These are phyloP conservation scores for Myriosclerotinia curreyana DNA, from an alignment of 2,329 filamentous ascomycete species.

Conservation along the genomic window DNA sequence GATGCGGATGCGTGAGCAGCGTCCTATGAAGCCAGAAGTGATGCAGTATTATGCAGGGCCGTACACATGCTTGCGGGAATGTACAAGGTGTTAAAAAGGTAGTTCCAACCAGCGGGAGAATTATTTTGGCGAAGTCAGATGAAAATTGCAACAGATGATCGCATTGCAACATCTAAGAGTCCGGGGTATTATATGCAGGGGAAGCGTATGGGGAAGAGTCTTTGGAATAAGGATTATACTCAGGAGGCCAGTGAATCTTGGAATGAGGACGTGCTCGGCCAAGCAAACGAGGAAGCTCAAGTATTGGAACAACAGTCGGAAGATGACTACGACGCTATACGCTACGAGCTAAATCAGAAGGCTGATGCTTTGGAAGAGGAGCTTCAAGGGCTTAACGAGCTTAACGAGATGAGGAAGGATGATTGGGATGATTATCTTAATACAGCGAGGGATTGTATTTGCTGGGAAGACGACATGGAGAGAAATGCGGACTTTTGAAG, in stretches of 20 bases:
- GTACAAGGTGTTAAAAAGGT: too few species aligned
- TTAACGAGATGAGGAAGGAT: not conserved
- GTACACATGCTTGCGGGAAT: not conserved
- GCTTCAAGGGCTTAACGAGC: too few species aligned
- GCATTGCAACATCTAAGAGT: constrained; percentile 29
- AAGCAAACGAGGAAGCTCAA: too few species aligned
- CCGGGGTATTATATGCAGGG: constrained; percentile 26
- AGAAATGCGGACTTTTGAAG: not conserved
- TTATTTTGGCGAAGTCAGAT: constrained; percentile 24
- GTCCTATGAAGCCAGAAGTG: not conserved
- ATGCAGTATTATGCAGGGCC: not conserved
- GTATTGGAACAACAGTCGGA: too few species aligned
- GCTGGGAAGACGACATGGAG: not conserved
- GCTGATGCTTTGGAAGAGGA: not conserved
- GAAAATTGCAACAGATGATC: constrained; percentile 22
- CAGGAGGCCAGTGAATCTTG: not conserved
- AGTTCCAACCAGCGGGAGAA: not conserved
- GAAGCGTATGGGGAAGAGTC: too few species aligned
- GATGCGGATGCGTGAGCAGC: too few species aligned
- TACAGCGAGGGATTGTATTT: not conserved
- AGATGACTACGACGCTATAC: not conserved
- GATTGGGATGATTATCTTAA: not conserved
- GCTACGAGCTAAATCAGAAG: not conserved
- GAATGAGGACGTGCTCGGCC: not conserved
- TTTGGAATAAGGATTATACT: constrained; percentile 23